Base-by-base conservation (phyloP, 2,329 filamentous ascomycete species). In the Hypoxylon sp. region DNA sequence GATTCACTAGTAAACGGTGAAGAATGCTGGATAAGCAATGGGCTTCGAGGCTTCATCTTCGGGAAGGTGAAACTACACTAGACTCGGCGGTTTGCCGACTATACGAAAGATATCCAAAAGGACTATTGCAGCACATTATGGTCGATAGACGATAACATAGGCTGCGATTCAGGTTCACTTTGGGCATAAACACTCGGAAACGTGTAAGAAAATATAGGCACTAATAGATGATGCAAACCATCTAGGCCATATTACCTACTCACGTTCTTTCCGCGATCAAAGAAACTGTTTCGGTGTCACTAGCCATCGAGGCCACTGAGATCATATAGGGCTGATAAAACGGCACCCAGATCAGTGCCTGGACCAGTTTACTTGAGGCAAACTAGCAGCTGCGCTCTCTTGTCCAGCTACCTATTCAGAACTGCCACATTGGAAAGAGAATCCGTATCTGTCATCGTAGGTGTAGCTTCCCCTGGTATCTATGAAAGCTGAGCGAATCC, bases 11-110 rank as follows among this genome's bases (percentile, higher is more conserved):
- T 83, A 2, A 84, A 93, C 69, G 92, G 90, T 0, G 94, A 98
- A 78, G 85, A 90, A 58, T 91, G 94, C 68, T 97, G 93, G 92
- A 81, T 98, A 58, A 97, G 94, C 78, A 98, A 95, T 78, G 94
- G 92, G 0, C 91, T 95, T 1, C 87, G 91, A 70, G 95, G 95
- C 0, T 97, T 97, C 72, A 83, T 90, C 11, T 82, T 78, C 63
- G 87, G 86, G 46, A 75, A 36, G 60, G 60, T 76, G 30, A 74
- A 63, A 41, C 32, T 75, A 23, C 10, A 51, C 7, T 72, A 30
- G 68, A 11, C 14, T 13, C 4, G 1, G 14, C 30, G 3, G 17
- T 48, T 5, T 21, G 4, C 28, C 11, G 4, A 17, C 30, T 30
- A 9, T 23, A 13, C 48, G 10, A 11, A 2, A 21, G n/a, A 41